Base-by-base conservation (phyloP, 2,329 filamentous ascomycete genomes). In the Aspergillaceae sp. region DNA sequence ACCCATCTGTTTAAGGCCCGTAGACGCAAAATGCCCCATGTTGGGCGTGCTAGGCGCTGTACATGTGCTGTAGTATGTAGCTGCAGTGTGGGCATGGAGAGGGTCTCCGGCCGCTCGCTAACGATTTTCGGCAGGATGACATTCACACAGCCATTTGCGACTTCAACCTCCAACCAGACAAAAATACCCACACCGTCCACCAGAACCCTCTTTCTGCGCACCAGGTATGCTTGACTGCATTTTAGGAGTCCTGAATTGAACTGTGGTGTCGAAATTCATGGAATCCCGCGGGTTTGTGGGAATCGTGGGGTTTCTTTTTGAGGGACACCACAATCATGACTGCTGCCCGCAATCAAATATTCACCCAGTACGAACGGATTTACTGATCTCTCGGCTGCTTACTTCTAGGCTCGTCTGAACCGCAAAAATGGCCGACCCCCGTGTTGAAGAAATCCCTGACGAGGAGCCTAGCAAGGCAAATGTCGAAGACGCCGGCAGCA, bases 371-470 rank as follows among this genome's bases (percentile, higher is more conserved):
- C 41, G 42, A 46, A 49, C 48, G 19, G 2, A 19, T 19, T 19
- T 19, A 49, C 56, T 59, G 48, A 59, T 19, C 51, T 37, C 38
- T 53, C 45, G 30, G 36, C 36, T 45, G 11, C 27, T 41, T 10
- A 9, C 40, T 37, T 53, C 29, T 55, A 64, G 58, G 57, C 52
- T 54, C 48, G 38, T 41, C 46, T 48, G 44, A 51, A 48, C 48
- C 51, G 56, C 56, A 63, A 87, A 74, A 72, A 98, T 98, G 92
- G 86, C 92, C 71, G 94, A 96, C 79, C 87, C 91, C 72, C 86
- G 91, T 74, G 84, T 97, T 74, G 91, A 98, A 80, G 92, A 98
- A 77, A 82, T 98, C 65, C 85, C 87, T 62, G 92, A 97, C 50
- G 70, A 90, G 65, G 84, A 87, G 76, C 79, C 83, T 67, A 83